Conservation (phyloP, 768 basidiomycete genomes). For the Dictyophora rubrovolvata region DNA sequence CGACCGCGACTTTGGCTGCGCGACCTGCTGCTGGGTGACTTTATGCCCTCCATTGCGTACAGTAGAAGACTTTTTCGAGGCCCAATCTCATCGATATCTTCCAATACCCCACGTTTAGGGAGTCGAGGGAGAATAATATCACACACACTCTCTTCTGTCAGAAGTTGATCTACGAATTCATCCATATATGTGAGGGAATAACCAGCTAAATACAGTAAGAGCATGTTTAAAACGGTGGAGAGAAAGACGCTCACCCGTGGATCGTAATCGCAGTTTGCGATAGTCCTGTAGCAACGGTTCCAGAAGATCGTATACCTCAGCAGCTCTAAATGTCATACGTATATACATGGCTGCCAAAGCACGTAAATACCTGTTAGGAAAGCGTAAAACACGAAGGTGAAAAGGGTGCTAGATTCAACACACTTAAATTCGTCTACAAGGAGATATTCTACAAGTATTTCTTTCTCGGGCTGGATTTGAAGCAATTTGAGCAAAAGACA, state of each 20-base stretch:
- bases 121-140: slow-evolving; percentile 93
- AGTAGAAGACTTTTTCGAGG: slow-evolving; percentile 81
- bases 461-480: slow-evolving; percentile 96
- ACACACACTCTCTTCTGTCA: slow-evolving; percentile 87
- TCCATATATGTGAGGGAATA: slow-evolving; percentile 84
- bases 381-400: slow-evolving; percentile 1
- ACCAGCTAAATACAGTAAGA: slow-evolving; percentile 45
- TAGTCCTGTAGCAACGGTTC: slow-evolving; percentile 95
- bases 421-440: slow-evolving; percentile 98
- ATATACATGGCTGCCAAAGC: slow-evolving; percentile 91
- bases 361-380: slow-evolving; percentile 65
- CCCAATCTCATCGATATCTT: slow-evolving; percentile 85
- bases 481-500: slow-evolving; percentile 88
- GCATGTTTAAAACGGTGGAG: not conserved
- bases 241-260: slow-evolving; percentile 52
- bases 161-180: slow-evolving; percentile 77
- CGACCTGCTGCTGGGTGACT: slow-evolving; percentile 29
- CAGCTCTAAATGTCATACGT: slow-evolving; percentile 84
- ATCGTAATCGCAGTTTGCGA: slow-evolving; percentile 72
- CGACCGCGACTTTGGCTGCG: slow-evolving; percentile 18
- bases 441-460: slow-evolving; percentile 91
- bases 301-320: slow-evolving; percentile 85
- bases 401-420: slow-evolving; percentile 17
- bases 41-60: slow-evolving; percentile 74
- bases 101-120: slow-evolving; percentile 73